Evolutionary conservation across 352 stramenopile species (phyloP).

Genomic region (Phytophthora cactorum): DNA sequence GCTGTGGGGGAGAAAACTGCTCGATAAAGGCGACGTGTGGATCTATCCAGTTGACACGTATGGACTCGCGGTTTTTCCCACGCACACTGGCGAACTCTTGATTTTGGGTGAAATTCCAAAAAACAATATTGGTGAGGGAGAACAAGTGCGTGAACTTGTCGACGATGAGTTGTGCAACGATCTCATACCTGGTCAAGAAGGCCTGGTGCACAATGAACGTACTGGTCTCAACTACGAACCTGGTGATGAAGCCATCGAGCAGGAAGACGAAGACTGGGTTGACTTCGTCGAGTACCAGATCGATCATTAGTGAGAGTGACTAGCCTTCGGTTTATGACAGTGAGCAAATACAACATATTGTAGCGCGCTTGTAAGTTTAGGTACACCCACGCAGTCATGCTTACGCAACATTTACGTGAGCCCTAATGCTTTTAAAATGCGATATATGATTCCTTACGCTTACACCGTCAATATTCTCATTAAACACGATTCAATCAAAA

Average conservation of each 20-base stretch:
- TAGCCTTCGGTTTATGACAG: background rate
- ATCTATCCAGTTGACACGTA: conserved; percentile 1
- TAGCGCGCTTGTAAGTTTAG: too few relatives aligned
- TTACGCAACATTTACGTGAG: too few relatives aligned
- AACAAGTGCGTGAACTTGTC: background rate
- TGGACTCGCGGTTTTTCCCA: conserved; percentile 2
- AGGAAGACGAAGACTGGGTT: conserved; percentile 8
- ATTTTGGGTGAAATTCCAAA: conserved; percentile 5
- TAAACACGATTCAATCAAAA: too few relatives aligned
- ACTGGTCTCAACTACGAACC: conserved; percentile 2
- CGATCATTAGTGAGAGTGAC: background rate
- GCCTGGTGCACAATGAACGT: conserved; percentile 5
- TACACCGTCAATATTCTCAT: too few relatives aligned
- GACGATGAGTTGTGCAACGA: background rate
- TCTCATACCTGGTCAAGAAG: background rate
- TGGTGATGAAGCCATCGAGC: background rate
- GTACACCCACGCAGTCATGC: too few relatives aligned
- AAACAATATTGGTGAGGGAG: conserved; percentile 3
- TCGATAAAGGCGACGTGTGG: conserved; percentile 6
- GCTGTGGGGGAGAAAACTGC: background rate
- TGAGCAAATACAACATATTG: too few relatives aligned
- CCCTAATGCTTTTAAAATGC: too few relatives aligned
- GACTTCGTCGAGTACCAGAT: conserved; percentile 10
- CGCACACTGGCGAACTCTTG: background rate
- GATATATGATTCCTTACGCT: too few relatives aligned